Percentiles rank a stretch among this genome's conserved stretches.
phyloP scores from a whole-genome alignment of 148 eudicot genomes.

The Heliamphora exappendiculata region DNA sequence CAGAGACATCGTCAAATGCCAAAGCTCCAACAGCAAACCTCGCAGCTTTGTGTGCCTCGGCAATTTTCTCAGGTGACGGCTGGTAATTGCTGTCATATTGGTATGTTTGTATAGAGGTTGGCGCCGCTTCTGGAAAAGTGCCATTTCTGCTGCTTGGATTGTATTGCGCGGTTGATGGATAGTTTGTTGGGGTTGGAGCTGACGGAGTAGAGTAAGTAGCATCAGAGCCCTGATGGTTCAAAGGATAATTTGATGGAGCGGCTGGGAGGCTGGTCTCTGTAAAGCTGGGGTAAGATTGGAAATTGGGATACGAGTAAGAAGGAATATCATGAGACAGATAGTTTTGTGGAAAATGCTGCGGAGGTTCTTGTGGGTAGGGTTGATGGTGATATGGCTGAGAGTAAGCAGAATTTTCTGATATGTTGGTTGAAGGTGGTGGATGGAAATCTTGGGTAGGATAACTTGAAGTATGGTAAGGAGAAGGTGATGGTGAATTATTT shows the following conservation, averaged over 20 bases:
- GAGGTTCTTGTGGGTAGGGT: constrained; percentile 46
- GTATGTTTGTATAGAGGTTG: constrained; percentile 28
- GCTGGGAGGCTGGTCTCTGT: constrained; percentile 68
- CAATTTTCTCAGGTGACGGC: constrained; percentile 79
- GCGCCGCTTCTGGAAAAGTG: constrained; percentile 31
- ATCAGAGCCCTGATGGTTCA: constrained; percentile 62
- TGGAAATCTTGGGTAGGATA: constrained; percentile 50
- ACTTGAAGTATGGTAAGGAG: constrained; percentile 33
- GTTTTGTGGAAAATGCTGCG: constrained; percentile 35
- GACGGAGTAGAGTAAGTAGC: constrained; percentile 43
- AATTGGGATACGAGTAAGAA: constrained; percentile 52
- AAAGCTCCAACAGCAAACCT: constrained; percentile 96
- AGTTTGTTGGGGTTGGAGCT: constrained; percentile 27
- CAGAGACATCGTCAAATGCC: constrained; percentile 85
- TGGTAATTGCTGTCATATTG: constrained; percentile 73
- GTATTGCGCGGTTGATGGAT: constrained; percentile 45
- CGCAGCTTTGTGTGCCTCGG: constrained; percentile 94
- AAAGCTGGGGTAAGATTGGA: constrained; percentile 87
- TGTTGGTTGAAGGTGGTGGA: constrained; percentile 29
- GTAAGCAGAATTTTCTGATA: constrained; percentile 42
- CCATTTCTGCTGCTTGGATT: constrained; percentile 44
- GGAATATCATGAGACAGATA: constrained; percentile 56
- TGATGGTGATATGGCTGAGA: constrained; percentile 52
- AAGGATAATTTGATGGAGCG: constrained; percentile 55
- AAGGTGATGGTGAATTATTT: constrained; percentile 29